These are phyloP conservation scores for Xanthoceras sorbifolium DNA, from an alignment of 345 rosid genomes.

Conservation along the genomic window DNA sequence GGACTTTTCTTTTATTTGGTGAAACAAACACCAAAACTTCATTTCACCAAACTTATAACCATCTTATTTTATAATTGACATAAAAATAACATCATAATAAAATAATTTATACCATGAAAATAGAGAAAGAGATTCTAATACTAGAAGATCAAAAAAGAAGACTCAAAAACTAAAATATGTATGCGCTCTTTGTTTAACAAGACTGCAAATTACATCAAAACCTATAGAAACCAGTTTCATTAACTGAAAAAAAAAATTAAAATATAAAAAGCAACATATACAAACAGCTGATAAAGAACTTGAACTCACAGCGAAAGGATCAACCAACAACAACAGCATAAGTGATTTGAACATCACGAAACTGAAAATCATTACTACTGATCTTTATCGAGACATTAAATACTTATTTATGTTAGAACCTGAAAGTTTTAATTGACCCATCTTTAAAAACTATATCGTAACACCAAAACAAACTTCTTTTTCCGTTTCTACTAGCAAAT, in stretches of 20 bases:
- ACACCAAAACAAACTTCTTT: neutral
- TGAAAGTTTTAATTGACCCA: neutral
- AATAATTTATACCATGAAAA: neutral
- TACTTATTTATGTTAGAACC: neutral
- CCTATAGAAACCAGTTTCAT: neutral
- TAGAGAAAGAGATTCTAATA: neutral
- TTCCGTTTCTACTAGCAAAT: neutral
- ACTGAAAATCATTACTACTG: neutral
- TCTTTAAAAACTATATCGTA: neutral
- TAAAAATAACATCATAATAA: neutral
- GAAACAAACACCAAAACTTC: neutral
- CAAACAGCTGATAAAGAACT: neutral
- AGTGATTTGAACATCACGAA: neutral
- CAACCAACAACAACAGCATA: neutral
- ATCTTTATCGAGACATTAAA: conserved; percentile 2
- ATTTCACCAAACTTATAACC: neutral
- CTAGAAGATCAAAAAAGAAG: neutral
- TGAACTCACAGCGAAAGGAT: neutral
- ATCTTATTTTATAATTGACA: neutral
- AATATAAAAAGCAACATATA: neutral
- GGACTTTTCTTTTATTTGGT: neutral
- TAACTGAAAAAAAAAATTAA: neutral
- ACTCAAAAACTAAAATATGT: neutral
- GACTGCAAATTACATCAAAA: neutral
- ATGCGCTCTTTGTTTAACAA: neutral